Conservation (phyloP, 805 yeast species). For the Yarrowia phangngaensis region DNA sequence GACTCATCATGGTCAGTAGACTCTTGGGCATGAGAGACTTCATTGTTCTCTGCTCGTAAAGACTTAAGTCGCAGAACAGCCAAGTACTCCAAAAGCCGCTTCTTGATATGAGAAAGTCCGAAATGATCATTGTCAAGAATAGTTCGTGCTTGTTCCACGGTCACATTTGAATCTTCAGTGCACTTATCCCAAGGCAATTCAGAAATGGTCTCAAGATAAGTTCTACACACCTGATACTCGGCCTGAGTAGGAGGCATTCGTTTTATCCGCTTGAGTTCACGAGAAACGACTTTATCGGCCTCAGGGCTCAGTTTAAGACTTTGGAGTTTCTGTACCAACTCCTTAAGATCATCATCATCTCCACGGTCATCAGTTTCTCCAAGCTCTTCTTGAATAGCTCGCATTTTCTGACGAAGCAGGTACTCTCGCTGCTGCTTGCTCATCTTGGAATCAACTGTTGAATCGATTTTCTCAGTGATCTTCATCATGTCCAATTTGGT, state of each 20-base stretch:
- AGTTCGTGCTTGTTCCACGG: constrained; percentile 51
- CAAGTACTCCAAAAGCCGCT: constrained; percentile 69
- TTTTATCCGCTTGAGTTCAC: constrained; percentile 41
- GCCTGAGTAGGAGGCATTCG: constrained; percentile 44
- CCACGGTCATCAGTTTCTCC: constrained; percentile 32
- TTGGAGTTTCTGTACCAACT: constrained; percentile 35
- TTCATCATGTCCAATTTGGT: constrained; percentile 26
- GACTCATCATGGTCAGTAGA: constrained; percentile 24
- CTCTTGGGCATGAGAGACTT: constrained; percentile 30
- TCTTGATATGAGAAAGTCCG: constrained; percentile 70
- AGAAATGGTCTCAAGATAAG: constrained; percentile 42
- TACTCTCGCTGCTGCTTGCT: constrained; percentile 35
- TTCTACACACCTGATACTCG: constrained; percentile 44
- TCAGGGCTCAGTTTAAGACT: constrained; percentile 36
- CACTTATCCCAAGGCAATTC: constrained; percentile 42
- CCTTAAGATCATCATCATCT: constrained; percentile 40
- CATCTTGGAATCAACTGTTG: constrained; percentile 22
- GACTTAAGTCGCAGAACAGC: constrained; percentile 64
- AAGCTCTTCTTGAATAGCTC: constrained; percentile 33
- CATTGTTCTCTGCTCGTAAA: background rate
- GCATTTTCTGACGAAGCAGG: constrained; percentile 34
- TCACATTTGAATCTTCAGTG: constrained; percentile 36
- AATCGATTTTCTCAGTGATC: constrained; percentile 27
- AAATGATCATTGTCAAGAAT: constrained; percentile 72
- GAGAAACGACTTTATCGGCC: constrained; percentile 39